A percentile compares a stretch with the other conserved stretches of the same genome.
These are phyloP conservation scores for Thelonectria olida DNA, from an alignment of 2,329 filamentous ascomycete genomes.

Conservation along the genomic window DNA sequence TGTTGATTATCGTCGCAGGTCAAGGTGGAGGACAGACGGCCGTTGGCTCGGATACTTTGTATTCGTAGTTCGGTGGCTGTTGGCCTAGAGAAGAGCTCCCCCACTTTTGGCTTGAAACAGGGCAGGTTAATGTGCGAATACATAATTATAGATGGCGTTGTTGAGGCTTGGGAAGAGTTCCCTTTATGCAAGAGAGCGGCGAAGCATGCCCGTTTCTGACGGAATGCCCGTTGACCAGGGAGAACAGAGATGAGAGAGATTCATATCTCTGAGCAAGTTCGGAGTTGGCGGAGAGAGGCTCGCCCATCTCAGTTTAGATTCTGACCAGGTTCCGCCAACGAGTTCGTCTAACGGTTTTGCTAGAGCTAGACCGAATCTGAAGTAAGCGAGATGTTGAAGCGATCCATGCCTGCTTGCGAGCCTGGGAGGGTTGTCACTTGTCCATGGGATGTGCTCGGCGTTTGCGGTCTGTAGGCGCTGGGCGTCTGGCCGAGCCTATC, in stretches of 20 bases:
- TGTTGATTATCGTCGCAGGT: conserved; percentile 6
- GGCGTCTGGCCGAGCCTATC: conserved; percentile 15
- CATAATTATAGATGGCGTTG: not conserved
- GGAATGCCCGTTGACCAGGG: not conserved
- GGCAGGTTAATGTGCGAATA: not conserved
- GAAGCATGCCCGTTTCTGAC: conserved; percentile 2
- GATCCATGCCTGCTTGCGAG: not conserved
- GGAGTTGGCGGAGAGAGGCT: too few relatives aligned
- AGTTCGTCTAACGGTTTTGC: not conserved
- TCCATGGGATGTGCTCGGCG: not conserved
- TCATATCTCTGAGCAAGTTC: not conserved
- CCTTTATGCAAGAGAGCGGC: conserved; percentile 13
- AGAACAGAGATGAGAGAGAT: not conserved
- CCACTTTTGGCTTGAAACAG: conserved; percentile 8
- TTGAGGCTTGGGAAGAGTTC: conserved; percentile 10
- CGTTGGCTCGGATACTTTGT: not conserved
- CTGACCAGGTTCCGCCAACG: not conserved
- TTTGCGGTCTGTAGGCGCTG: conserved; percentile 1
- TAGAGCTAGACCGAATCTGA: not conserved
- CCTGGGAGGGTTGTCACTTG: not conserved
- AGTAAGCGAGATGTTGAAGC: not conserved
- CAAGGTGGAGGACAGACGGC: not conserved
- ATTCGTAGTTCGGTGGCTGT: conserved; percentile 11
- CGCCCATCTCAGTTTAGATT: not conserved
- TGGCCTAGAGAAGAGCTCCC: not conserved